A percentile compares a stretch with the other conserved stretches of the same genome.
Conservation (phyloP, 2,329 filamentous ascomycete species). For the Botryosphaeria agaves region DNA sequence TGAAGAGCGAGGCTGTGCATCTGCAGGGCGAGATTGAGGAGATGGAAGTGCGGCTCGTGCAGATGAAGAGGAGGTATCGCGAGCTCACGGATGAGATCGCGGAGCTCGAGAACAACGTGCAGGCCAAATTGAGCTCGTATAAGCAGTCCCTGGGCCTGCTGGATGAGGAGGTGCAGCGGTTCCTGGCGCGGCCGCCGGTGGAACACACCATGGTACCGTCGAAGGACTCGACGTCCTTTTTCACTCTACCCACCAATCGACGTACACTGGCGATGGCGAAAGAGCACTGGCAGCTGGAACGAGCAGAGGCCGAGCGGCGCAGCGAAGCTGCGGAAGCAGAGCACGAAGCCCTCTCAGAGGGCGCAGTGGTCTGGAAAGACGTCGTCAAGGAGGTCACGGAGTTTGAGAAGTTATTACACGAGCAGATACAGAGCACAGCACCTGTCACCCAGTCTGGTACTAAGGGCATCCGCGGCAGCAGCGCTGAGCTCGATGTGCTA, state of each 20-base stretch:
- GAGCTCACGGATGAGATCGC: slow-evolving; percentile 42
- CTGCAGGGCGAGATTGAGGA: slow-evolving; percentile 47
- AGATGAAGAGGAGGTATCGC: slow-evolving; percentile 42
- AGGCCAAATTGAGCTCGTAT: slow-evolving; percentile 58
- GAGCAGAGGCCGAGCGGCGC: slow-evolving; percentile 35
- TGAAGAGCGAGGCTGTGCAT: slow-evolving; percentile 32
- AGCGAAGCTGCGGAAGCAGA: slow-evolving; percentile 43
- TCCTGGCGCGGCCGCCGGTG: slow-evolving; percentile 41
- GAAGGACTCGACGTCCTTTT: slow-evolving; percentile 23
- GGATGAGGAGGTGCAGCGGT: slow-evolving; percentile 40
- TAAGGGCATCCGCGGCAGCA: slow-evolving; percentile 8
- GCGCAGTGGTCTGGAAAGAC: slow-evolving; percentile 48
- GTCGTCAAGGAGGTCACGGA: slow-evolving; percentile 39
- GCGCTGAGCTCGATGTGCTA: slow-evolving; percentile 5
- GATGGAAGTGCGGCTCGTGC: slow-evolving; percentile 45
- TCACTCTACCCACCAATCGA: slow-evolving; percentile 43
- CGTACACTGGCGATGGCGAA: slow-evolving; percentile 54
- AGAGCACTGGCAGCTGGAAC: slow-evolving; percentile 52
- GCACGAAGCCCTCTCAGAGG: slow-evolving; percentile 47
- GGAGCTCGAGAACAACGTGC: slow-evolving; percentile 45
- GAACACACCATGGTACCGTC: slow-evolving; percentile 4
- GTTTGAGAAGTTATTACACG: slow-evolving; percentile 48
- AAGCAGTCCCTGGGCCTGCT: slow-evolving; percentile 47
- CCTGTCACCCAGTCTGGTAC: slow-evolving; percentile 13
- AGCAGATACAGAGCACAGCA: slow-evolving; percentile 28